These are phyloP conservation scores for Lenwebbia sp. DNA, from an alignment of 345 rosid genomes.

Conservation along the genomic window DNA sequence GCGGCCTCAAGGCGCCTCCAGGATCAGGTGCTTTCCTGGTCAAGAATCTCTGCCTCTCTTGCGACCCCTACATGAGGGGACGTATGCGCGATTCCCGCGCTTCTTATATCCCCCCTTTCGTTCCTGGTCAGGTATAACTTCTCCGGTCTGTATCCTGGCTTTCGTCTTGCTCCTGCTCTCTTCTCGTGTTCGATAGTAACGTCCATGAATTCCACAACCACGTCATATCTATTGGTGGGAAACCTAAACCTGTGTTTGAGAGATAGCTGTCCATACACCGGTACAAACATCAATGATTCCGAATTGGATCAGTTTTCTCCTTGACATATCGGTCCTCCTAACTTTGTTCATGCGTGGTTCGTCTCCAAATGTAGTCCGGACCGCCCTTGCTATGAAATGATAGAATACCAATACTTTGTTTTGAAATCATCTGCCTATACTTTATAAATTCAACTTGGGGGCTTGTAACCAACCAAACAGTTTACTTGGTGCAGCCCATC, in stretches of 20 bases:
- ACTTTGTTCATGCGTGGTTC: no score
- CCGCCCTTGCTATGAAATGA: not conserved
- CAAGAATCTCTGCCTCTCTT: constrained; percentile 17
- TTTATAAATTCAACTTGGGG: not conserved
- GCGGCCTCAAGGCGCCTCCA: constrained; percentile 25
- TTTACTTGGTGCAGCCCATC: not conserved
- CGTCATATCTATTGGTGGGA: not conserved
- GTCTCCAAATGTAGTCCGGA: no score
- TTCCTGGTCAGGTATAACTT: constrained; percentile 12
- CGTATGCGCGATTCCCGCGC: not conserved
- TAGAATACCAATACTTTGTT: not conserved
- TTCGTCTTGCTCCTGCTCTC: constrained; percentile 29
- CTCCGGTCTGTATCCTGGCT: not conserved
- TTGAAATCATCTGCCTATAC: not conserved
- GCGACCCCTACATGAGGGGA: constrained; percentile 2
- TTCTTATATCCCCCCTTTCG: not conserved
- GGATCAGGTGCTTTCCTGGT: constrained; percentile 28
- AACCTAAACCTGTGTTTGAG: no score
- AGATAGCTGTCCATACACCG: no score
- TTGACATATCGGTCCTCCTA: no score
- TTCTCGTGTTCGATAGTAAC: constrained; percentile 27
- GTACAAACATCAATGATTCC: no score
- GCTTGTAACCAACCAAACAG: not conserved
- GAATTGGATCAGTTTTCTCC: no score
- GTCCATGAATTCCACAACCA: not conserved